These are phyloP conservation scores for Akanthomyces lecanii DNA, from an alignment of 2,329 filamentous ascomycete genomes.

Conservation along the genomic window DNA sequence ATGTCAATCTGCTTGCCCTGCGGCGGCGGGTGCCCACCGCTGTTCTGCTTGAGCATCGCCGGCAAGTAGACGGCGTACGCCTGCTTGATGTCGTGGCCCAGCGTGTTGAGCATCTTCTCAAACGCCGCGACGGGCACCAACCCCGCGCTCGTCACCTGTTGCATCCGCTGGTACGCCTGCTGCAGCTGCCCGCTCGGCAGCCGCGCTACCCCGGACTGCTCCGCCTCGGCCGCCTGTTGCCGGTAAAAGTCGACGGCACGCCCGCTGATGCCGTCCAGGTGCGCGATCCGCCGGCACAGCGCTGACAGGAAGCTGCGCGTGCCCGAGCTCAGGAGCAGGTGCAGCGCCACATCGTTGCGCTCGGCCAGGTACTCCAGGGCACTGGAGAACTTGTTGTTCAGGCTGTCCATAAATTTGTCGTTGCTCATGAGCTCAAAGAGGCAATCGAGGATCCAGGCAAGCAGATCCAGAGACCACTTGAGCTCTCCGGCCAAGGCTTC, in stretches of 20 bases:
- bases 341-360: conserved; percentile 55
- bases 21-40: conserved; percentile 29
- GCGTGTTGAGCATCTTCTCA: conserved; percentile 53
- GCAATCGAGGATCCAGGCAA: conserved; percentile 58
- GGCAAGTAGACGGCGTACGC: conserved; percentile 46
- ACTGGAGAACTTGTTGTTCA: conserved; percentile 45
- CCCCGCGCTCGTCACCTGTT: conserved; percentile 44
- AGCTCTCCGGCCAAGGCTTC: conserved; percentile 69
- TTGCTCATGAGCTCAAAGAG: conserved; percentile 54
- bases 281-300: conserved; percentile 59
- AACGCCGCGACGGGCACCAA: conserved; percentile 58
- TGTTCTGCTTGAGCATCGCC: conserved; percentile 42
- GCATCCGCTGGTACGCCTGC: conserved; percentile 52
- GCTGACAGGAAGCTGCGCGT: conserved; percentile 69
- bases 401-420: conserved; percentile 45
- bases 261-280: conserved; percentile 49
- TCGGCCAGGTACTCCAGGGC: conserved; percentile 49
- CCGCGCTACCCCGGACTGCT: conserved; percentile 35
- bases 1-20: conserved; percentile 41
- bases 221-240: conserved; percentile 37
- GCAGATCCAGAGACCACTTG: conserved; percentile 72
- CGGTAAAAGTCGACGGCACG: conserved; percentile 50
- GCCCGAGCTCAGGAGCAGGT: conserved; percentile 67
- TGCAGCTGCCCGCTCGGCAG: conserved; percentile 50
- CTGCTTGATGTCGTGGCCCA: conserved; percentile 47